Conservation (phyloP, 2,329 filamentous ascomycete genomes). For the Penicillium sp. region DNA sequence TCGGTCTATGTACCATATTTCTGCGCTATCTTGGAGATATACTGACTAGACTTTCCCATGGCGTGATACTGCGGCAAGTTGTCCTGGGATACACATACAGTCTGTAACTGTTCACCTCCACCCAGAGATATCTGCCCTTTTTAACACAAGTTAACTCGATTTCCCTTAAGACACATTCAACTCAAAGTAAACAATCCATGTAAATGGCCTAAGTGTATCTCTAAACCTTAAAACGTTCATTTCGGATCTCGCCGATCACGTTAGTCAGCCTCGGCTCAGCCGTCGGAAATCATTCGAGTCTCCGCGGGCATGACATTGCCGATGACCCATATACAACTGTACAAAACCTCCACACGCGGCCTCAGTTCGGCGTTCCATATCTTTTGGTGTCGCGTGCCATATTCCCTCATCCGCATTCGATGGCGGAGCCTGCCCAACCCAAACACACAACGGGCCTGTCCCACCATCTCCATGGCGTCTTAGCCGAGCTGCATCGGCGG, state of each 20-base stretch:
- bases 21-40: too few relatives aligned
- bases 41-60: too few relatives aligned
- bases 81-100: too few relatives aligned
- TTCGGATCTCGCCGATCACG: conserved; percentile 4
- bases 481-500: conserved; percentile 41
- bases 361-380: not conserved
- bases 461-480: conserved; percentile 39
- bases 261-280: conserved; percentile 9
- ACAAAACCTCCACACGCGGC: not conserved
- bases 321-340: not conserved
- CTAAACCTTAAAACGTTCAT: not conserved
- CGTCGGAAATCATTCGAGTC: not conserved
- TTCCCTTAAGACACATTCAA: not conserved
- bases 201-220: not conserved
- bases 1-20: too few relatives aligned
- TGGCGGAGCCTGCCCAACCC: not conserved
- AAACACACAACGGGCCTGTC: conserved; percentile 27
- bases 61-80: too few relatives aligned
- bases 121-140: too few relatives aligned
- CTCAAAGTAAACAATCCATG: not conserved
- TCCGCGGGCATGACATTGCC: not conserved
- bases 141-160: too few relatives aligned
- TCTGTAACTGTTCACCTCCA: too few relatives aligned
- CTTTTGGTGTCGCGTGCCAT: not conserved
- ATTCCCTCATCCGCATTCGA: not conserved